Evolutionary conservation across 2,329 filamentous ascomycete genomes (phyloP), one percentile per base, ranked within the genome.

Genomic region (Capronia coronata): DNA sequence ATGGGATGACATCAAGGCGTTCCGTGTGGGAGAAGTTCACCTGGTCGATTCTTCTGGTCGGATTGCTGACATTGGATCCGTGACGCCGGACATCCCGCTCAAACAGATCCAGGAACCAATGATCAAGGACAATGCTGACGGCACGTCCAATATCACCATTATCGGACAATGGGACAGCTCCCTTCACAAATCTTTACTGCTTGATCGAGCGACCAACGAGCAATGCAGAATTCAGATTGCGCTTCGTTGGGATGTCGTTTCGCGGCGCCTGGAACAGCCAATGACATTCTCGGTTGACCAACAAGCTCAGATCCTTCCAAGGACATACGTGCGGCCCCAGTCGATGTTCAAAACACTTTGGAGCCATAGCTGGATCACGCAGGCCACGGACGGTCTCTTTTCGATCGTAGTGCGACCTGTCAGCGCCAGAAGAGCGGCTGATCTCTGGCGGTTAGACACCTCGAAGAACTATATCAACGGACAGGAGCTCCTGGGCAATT

Each of bases 81-180:
- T 81, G 8, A 82, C 84, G 13, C 79, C 83, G 1, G 85, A 94
- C 55, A 81, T 98, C 2, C 68, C 81, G 0, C 71, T 98, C 30
- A 87, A 87, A 62, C 75, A 94, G 39, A 77, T 89, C 2, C 80
- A 85, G 25, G 82, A 84, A 41, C 91, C 93, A 0, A 76, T 82
- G 48, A 84, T 95, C 57, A 86, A 84, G 55, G 82, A 86, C 50
- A 94, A 96, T 63, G 81, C 87, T 19, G 94, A 97, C 64, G 93
- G 93, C 30, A 96, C 90, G 0, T 84, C 83, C 29, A 89, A 85
- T 64, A 83, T 96, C 30, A 90, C 84, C 1, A 75, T 97, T 37
- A 78, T 85, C n/a, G 89, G 86, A 0, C 90, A 97, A 63, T 98
- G 93, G 93, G 93, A 98, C 65, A 96, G 91, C 0, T 94, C 89